Evolutionary conservation across 2,329 filamentous ascomycete species (phyloP).

Genomic region (Phialemonium atrogriseum): DNA sequence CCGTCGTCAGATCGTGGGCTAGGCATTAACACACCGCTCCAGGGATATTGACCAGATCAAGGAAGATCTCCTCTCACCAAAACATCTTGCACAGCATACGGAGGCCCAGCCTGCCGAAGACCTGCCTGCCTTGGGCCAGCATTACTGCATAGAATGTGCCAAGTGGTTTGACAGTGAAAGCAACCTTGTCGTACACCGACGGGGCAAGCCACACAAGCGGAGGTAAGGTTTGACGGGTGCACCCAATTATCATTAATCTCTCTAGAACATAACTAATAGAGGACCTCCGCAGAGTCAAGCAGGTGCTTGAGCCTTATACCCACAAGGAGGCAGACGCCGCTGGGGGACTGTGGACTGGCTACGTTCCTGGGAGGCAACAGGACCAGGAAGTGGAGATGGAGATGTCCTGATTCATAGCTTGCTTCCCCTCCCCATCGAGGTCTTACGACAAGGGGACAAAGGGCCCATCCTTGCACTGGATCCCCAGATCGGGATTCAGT

Average conservation of each 20-base stretch:
- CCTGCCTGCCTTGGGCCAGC: slow-evolving; percentile 73
- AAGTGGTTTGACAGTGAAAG: slow-evolving; percentile 90
- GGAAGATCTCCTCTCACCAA: slow-evolving; percentile 67
- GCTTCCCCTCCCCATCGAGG: not conserved
- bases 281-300: slow-evolving; percentile 61
- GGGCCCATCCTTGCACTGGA: slow-evolving; percentile 25
- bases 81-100: slow-evolving; percentile 74
- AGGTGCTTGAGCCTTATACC: slow-evolving; percentile 76
- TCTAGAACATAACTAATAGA: slow-evolving; percentile 9
- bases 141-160: slow-evolving; percentile 87
- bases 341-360: slow-evolving; percentile 62
- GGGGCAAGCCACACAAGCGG: slow-evolving; percentile 90
- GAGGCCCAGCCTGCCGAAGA: slow-evolving; percentile 75
- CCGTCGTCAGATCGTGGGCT: not conserved
- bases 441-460: not conserved
- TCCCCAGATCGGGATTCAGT: slow-evolving; percentile 24
- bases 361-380: slow-evolving; percentile 35
- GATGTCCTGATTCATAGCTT: slow-evolving; percentile 21
- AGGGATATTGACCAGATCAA: slow-evolving; percentile 93
- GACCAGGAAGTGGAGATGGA: slow-evolving; percentile 33
- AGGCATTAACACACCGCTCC: slow-evolving; percentile 7
- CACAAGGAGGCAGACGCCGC: slow-evolving; percentile 82
- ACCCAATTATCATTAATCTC: not conserved
- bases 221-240: slow-evolving; percentile 42
- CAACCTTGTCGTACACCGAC: slow-evolving; percentile 66